These are phyloP conservation scores for Alternaria alternata DNA, from an alignment of 2,329 filamentous ascomycete genomes.

Conservation along the genomic window DNA sequence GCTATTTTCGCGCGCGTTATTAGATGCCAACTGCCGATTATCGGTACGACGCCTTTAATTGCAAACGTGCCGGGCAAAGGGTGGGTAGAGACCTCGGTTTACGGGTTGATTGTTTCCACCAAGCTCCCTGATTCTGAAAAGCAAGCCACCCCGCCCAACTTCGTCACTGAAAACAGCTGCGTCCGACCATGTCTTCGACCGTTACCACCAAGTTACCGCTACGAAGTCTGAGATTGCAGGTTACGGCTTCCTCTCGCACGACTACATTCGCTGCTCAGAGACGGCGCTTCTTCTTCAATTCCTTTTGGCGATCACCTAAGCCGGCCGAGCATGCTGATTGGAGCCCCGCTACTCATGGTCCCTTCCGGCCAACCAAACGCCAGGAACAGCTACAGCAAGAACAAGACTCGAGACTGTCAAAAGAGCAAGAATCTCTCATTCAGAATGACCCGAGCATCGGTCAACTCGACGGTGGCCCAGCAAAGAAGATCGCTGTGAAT, in stretches of 20 bases:
- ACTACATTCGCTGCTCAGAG: slow-evolving; percentile 4
- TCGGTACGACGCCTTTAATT: slow-evolving; percentile 15
- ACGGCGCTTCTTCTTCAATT: slow-evolving; percentile 28
- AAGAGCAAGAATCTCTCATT: slow-evolving; percentile 22
- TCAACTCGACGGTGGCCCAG: slow-evolving; percentile 34
- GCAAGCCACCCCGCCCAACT: slow-evolving; percentile 24
- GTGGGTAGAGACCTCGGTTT: slow-evolving; percentile 26
- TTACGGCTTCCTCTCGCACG: background rate
- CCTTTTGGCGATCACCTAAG: slow-evolving; percentile 28
- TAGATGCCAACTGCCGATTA: slow-evolving; percentile 20
- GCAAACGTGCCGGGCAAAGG: slow-evolving; percentile 26
- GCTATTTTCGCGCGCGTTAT: slow-evolving; percentile 18
- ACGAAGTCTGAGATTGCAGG: slow-evolving; percentile 1
- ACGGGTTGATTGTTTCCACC: slow-evolving; percentile 24
- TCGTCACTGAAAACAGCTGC: slow-evolving; percentile 15
- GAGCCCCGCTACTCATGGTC: slow-evolving; percentile 32
- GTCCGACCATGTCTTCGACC: slow-evolving; percentile 39
- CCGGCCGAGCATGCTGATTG: slow-evolving; percentile 27
- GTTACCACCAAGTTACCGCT: slow-evolving; percentile 29
- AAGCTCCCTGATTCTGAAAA: slow-evolving; percentile 28
- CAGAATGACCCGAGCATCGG: slow-evolving; percentile 19
- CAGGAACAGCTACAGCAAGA: slow-evolving; percentile 26
- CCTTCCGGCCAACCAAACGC: slow-evolving; percentile 28
- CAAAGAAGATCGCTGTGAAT: slow-evolving; percentile 41
- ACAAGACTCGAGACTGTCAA: slow-evolving; percentile 14